Percentiles rank a stretch among this genome's conserved stretches.
These are phyloP conservation scores for Mariannaea sp. DNA, from an alignment of 2,329 filamentous ascomycete genomes.

Conservation along the genomic window DNA sequence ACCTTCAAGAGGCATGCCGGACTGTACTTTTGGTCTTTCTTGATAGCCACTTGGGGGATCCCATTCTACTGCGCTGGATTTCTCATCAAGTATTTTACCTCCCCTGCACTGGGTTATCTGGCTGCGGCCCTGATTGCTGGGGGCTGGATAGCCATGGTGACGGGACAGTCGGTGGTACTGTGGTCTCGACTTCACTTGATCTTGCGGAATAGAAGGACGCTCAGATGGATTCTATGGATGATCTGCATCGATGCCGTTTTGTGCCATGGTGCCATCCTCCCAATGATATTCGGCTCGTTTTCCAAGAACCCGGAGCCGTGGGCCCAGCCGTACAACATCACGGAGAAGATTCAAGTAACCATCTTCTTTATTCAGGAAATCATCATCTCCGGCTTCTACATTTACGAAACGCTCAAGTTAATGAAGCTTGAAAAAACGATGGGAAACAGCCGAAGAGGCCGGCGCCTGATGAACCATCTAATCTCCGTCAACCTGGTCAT, in stretches of 20 bases:
- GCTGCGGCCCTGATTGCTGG: conserved; percentile 29
- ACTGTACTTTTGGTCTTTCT: conserved; percentile 48
- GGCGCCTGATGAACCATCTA: conserved; percentile 45
- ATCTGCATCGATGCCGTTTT: conserved; percentile 60
- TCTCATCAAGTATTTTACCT: conserved; percentile 46
- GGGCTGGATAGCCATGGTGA: conserved; percentile 56
- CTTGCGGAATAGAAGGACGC: conserved; percentile 52
- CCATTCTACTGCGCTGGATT: conserved; percentile 51
- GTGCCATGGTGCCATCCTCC: conserved; percentile 57
- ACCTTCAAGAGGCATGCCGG: conserved; percentile 44
- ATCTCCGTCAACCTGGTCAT: conserved; percentile 53
- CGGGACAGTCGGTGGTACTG: conserved; percentile 64
- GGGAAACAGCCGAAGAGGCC: conserved; percentile 28
- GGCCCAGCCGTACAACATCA: conserved; percentile 46
- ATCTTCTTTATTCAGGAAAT: conserved; percentile 61
- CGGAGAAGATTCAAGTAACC: conserved; percentile 61
- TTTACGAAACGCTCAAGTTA: conserved; percentile 56
- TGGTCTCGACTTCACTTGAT: conserved; percentile 67
- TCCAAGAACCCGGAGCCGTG: conserved; percentile 31
- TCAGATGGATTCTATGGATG: conserved; percentile 59
- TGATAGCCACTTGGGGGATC: conserved; percentile 43
- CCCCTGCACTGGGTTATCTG: conserved; percentile 27
- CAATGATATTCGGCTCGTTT: conserved; percentile 60
- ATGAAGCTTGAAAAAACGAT: conserved; percentile 48
- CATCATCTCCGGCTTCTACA: conserved; percentile 58